These are phyloP conservation scores for Globisporangium megalacanthum DNA, from an alignment of 352 stramenopile genomes.

Conservation along the genomic window DNA sequence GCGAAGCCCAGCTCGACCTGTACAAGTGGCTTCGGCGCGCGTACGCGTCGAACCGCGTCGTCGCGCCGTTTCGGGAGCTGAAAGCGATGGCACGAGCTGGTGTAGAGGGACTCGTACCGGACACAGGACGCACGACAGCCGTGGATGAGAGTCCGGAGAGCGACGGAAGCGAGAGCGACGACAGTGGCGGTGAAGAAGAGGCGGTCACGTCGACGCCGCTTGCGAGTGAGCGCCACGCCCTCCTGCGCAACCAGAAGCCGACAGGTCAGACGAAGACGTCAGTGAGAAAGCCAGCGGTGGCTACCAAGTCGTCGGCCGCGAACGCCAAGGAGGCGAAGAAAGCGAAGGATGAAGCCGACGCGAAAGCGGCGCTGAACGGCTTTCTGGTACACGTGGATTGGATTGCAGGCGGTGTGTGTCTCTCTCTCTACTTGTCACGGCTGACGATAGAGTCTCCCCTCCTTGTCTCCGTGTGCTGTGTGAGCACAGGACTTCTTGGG, in stretches of 20 bases:
- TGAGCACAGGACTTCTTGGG: constrained; percentile 54
- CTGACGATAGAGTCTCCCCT: too few relatives aligned
- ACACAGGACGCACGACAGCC: neutral
- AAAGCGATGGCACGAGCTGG: constrained; percentile 21
- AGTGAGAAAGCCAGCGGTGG: constrained; percentile 19
- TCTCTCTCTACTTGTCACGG: too few relatives aligned
- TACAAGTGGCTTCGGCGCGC: constrained; percentile 74
- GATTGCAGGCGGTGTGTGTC: too few relatives aligned
- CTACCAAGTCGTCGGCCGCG: constrained; percentile 17
- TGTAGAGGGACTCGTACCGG: neutral
- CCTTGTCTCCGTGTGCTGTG: too few relatives aligned
- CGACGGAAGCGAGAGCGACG: neutral
- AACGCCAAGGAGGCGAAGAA: constrained; percentile 22
- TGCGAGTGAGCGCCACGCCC: constrained; percentile 34
- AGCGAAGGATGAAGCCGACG: constrained; percentile 50
- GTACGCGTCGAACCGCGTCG: constrained; percentile 49
- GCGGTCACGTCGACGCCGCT: constrained; percentile 1
- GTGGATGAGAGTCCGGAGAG: neutral
- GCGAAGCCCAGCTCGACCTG: constrained; percentile 80
- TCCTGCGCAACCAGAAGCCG: constrained; percentile 27
- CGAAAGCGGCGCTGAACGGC: constrained; percentile 50
- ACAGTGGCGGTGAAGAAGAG: neutral
- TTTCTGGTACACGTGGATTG: constrained; percentile 26
- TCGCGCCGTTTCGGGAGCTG: constrained; percentile 62
- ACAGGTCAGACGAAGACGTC: constrained; percentile 10